Evolutionary conservation across 148 eudicot species (phyloP).

Genomic region (Rhododendron griersonianum): DNA sequence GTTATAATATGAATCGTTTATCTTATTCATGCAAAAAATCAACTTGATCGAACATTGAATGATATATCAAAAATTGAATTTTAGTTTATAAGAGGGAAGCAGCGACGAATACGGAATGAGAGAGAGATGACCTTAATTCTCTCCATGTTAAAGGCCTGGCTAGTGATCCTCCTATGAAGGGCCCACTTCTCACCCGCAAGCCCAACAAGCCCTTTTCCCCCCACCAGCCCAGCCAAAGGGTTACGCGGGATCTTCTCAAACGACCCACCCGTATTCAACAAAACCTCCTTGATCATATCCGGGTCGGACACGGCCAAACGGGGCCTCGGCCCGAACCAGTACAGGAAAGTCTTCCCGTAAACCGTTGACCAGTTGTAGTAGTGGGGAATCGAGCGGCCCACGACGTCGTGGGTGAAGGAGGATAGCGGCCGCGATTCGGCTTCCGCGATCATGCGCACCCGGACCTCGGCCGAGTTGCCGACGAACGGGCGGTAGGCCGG

Average conservation of each 20-base stretch:
- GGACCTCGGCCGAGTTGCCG: slow-evolving; percentile 57
- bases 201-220: slow-evolving; percentile 58
- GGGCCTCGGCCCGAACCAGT: slow-evolving; percentile 72
- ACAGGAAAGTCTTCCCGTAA: slow-evolving; percentile 61
- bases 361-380: slow-evolving; percentile 54
- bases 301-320: slow-evolving; percentile 57
- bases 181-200: slow-evolving; percentile 65
- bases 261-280: slow-evolving; percentile 37
- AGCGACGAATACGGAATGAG: too few relatives aligned
- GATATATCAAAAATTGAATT: too few relatives aligned
- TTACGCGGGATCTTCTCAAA: slow-evolving; percentile 36
- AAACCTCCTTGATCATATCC: slow-evolving; percentile 53
- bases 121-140: slow-evolving; percentile 43
- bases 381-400: slow-evolving; percentile 51
- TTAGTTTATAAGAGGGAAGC: too few relatives aligned
- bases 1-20: too few relatives aligned
- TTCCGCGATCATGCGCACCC: slow-evolving; percentile 38
- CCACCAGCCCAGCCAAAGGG: slow-evolving; percentile 44
- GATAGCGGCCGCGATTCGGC: slow-evolving; percentile 46
- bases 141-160: slow-evolving; percentile 65
- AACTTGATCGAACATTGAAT: too few relatives aligned
- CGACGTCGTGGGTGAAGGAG: slow-evolving; percentile 43
- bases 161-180: slow-evolving; percentile 61
- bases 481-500: slow-evolving; percentile 57
- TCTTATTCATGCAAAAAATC: too few relatives aligned